Evolutionary conservation across 768 basidiomycete species (phyloP), one percentile per base, ranked within the genome.

Genomic region (Cystobasidium tubakii): DNA sequence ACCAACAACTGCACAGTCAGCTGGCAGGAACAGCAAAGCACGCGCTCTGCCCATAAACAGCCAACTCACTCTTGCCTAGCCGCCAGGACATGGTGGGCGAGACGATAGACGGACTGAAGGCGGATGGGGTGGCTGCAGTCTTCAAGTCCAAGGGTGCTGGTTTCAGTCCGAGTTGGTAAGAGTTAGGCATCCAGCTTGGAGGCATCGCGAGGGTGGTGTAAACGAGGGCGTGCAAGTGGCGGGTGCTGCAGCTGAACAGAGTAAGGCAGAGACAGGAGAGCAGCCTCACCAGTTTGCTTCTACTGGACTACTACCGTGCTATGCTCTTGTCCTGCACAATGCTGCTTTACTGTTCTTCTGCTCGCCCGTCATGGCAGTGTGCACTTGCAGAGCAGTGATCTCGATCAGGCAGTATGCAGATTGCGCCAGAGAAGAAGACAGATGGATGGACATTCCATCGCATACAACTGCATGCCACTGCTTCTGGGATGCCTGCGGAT

Each of bases 51-150:
- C 39, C 39, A 39, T 39, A 39, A 39, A 39, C 39, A 19, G 43
- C 36, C 33, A 34, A 60, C 69, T 71, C 54, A 71, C 69, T 71
- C 69, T 71, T 71, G 25, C 69, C 69, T 33, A 71, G 43, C 36
- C 69, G 12, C 69, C 69, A 71, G 23, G 69, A 71, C 69, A 71
- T 71, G 53, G 69, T 43, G 36, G 42, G 42, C 21, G n/a, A 50
- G 42, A 34, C 21, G 33, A 17, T 44, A 43, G 34, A 53, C 12
- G 39, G 39, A 33, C 21, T 34, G 23, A 34, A 9, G 27, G 33
- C 23, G n/a, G 66, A 23, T 43, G 44, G 66, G 53, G 29, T 33
- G 31, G 33, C 15, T 17, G 64, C 34, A 66, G 44, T 50, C 13
- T 36, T 34, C 10, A 34, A 36, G 57, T 29, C 21, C 13, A 62